These are phyloP conservation scores for Backusella luteola DNA, from an alignment of 192 early-diverging fungal species.

Conservation along the genomic window DNA sequence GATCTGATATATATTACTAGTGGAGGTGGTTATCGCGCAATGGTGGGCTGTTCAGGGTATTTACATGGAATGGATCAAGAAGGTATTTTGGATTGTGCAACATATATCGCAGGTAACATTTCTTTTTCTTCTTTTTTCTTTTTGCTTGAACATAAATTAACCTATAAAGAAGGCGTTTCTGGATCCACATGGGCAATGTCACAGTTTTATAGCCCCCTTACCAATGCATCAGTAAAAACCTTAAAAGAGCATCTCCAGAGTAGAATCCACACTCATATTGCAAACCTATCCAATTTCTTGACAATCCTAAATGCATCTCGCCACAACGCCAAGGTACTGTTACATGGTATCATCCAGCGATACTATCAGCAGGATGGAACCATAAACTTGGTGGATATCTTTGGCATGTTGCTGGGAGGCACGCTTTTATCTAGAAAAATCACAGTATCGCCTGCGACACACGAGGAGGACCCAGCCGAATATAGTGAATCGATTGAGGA, in stretches of 20 bases:
- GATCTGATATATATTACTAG: slow-evolving; percentile 27
- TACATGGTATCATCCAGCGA: slow-evolving; percentile 27
- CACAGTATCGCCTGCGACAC: background rate
- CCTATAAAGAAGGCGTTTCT: slow-evolving; percentile 47
- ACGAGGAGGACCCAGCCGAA: background rate
- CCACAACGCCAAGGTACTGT: slow-evolving; percentile 13
- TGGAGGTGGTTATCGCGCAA: slow-evolving; percentile 79
- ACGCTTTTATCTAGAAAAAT: slow-evolving; percentile 42
- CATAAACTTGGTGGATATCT: slow-evolving; percentile 52
- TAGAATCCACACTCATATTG: slow-evolving; percentile 47
- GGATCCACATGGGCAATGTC: slow-evolving; percentile 61
- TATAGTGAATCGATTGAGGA: background rate
- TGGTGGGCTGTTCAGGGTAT: slow-evolving; percentile 71
- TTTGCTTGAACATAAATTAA: background rate
- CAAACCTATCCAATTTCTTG: slow-evolving; percentile 42
- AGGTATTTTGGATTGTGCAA: slow-evolving; percentile 66
- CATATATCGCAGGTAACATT: slow-evolving; percentile 63
- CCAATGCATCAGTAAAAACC: slow-evolving; percentile 34
- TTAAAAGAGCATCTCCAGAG: slow-evolving; percentile 37
- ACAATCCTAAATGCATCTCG: slow-evolving; percentile 10
- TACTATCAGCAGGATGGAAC: slow-evolving; percentile 23
- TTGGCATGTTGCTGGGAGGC: slow-evolving; percentile 47
- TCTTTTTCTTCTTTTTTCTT: too few relatives aligned
- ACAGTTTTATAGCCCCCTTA: slow-evolving; percentile 44
- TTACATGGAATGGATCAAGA: slow-evolving; percentile 58